phyloP scores from a whole-genome alignment of 805 yeast species.

The Wickerhamomyces alni region DNA sequence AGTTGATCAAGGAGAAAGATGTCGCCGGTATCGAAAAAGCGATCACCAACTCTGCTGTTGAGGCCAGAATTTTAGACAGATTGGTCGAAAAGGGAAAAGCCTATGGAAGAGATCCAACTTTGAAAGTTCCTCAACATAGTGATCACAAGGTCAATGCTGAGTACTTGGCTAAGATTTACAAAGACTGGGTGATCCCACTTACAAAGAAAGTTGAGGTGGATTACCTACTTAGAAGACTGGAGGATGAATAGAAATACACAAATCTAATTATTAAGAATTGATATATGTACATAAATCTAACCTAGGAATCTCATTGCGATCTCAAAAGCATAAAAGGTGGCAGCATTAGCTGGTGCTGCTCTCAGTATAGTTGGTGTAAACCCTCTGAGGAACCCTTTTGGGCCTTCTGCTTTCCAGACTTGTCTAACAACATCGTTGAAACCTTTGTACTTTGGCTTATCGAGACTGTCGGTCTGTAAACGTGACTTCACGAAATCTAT shows the following conservation, averaged over 20 bases:
- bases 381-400: slow-evolving; percentile 82
- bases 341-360: slow-evolving; percentile 98
- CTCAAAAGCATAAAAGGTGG: slow-evolving; percentile 92
- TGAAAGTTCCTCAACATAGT: slow-evolving; percentile 58
- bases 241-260: slow-evolving; percentile 34
- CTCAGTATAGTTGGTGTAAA: slow-evolving; percentile 88
- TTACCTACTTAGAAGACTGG: slow-evolving; percentile 77
- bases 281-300: neutral
- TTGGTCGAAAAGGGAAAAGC: slow-evolving; percentile 74
- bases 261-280: neutral
- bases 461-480: slow-evolving; percentile 68
- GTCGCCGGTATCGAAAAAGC: slow-evolving; percentile 66
- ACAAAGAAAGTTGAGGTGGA: slow-evolving; percentile 95
- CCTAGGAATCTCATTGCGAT: slow-evolving; percentile 59
- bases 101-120: slow-evolving; percentile 84
- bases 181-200: slow-evolving; percentile 84
- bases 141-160: slow-evolving; percentile 80
- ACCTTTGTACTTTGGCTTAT: slow-evolving; percentile 52
- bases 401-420: slow-evolving; percentile 53
- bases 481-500: slow-evolving; percentile 88
- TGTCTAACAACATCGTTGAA: slow-evolving; percentile 53
- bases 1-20: slow-evolving; percentile 62
- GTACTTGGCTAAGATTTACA: slow-evolving; percentile 74
- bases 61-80: slow-evolving; percentile 73
- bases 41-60: slow-evolving; percentile 86